These are phyloP conservation scores for Termitomyces eurrhizus DNA, from an alignment of 768 basidiomycete genomes.

Conservation along the genomic window DNA sequence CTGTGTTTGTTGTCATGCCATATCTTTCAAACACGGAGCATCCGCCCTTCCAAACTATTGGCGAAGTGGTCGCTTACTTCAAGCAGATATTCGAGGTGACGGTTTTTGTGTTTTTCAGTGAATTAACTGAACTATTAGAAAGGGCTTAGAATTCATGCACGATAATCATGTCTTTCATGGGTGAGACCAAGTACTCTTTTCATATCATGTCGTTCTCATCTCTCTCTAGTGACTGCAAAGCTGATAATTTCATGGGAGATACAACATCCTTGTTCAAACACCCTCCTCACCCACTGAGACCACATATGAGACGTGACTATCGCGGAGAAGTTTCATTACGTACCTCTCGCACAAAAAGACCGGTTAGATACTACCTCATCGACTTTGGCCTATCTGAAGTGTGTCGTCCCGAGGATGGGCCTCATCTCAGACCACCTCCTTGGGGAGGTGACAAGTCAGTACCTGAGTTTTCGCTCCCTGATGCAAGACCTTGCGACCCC, in stretches of 20 bases:
- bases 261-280: background rate
- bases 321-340: background rate
- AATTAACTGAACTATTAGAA: background rate
- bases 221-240: background rate
- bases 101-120: background rate
- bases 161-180: conserved; percentile 1
- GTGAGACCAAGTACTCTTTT: background rate
- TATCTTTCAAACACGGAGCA: background rate
- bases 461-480: background rate
- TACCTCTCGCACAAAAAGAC: background rate
- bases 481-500: background rate
- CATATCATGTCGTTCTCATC: no score
- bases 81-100: background rate
- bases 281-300: background rate
- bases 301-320: background rate
- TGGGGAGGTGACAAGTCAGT: background rate
- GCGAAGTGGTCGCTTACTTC: background rate
- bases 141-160: conserved; percentile 2
- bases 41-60: conserved; percentile 1
- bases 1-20: background rate
- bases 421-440: background rate
- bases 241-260: conserved; percentile 1
- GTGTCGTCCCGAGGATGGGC: background rate
- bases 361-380: background rate
- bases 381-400: background rate